Evolutionary conservation across 1,284 basidiomycete genomes (phyloP).

Genomic region (Uromyces viciae-fabae): DNA sequence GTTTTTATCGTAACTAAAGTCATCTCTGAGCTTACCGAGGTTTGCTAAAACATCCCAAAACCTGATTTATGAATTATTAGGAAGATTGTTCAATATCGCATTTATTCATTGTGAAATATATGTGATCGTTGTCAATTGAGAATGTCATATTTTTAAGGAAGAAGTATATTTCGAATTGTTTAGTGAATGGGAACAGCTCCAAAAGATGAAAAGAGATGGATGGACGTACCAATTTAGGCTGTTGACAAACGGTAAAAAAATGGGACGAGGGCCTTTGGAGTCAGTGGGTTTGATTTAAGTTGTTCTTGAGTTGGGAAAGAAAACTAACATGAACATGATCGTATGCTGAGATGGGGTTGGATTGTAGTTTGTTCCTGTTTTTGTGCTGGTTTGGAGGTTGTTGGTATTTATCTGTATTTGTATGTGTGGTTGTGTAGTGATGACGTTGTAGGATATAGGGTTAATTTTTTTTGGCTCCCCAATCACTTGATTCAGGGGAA

Average conservation of each 20-base stretch:
- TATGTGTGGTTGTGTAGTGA: too few relatives aligned
- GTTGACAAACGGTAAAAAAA: neutral
- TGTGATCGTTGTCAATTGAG: neutral
- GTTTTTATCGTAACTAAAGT: neutral
- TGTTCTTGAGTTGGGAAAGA: neutral
- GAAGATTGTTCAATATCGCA: neutral
- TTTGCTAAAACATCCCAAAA: slow-evolving; percentile 73
- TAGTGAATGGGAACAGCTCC: neutral
- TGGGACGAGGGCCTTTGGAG: neutral
- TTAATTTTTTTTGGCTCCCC: too few relatives aligned
- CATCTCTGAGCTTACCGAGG: slow-evolving; percentile 64
- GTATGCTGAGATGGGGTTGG: neutral
- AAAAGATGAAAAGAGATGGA: neutral
- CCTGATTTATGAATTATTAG: slow-evolving; percentile 5
- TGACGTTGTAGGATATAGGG: too few relatives aligned
- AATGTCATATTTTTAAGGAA: neutral
- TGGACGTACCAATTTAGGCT: slow-evolving; percentile 21
- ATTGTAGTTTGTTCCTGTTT: neutral
- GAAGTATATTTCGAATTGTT: neutral
- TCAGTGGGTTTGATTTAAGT: neutral
- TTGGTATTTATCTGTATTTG: neutral
- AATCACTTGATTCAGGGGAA: too few relatives aligned
- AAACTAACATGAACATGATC: slow-evolving; percentile 27
- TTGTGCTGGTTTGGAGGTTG: neutral
- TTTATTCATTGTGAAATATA: neutral